phyloP scores from a whole-genome alignment of 345 rosid species.

The Combretum micranthum region DNA sequence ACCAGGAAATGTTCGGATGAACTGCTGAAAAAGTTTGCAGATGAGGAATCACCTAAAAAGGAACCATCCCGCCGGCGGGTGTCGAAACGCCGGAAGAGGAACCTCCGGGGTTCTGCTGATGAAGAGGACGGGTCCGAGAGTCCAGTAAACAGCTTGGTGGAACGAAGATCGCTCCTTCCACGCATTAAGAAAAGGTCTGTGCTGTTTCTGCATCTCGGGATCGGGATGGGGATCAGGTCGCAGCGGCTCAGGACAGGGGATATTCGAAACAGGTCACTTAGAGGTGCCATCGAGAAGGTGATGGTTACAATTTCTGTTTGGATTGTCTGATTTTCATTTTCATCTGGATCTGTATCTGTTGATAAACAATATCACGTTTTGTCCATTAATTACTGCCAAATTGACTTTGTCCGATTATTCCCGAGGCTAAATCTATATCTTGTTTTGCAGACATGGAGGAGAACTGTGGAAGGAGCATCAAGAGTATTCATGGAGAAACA shows the following conservation, averaged over 20 bases:
- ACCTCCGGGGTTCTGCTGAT: slow-evolving; percentile 5
- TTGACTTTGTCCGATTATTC: no score
- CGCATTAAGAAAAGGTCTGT: slow-evolving; percentile 32
- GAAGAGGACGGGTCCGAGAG: slow-evolving; percentile 10
- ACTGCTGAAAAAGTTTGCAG: slow-evolving; percentile 77
- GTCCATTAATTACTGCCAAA: no score
- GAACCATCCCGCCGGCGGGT: slow-evolving; percentile 9
- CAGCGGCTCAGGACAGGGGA: slow-evolving; percentile 32
- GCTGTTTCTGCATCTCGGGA: slow-evolving; percentile 46
- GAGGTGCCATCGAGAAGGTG: slow-evolving; percentile 60
- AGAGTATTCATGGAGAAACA: slow-evolving; percentile 69
- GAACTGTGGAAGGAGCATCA: slow-evolving; percentile 78
- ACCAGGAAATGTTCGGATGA: slow-evolving; percentile 74
- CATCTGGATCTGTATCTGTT: not conserved
- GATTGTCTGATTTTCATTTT: not conserved
- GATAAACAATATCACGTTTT: no score
- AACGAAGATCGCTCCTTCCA: slow-evolving; percentile 61
- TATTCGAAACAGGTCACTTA: slow-evolving; percentile 45
- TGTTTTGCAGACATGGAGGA: slow-evolving; percentile 69
- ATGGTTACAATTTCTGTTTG: not conserved
- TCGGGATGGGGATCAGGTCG: slow-evolving; percentile 42
- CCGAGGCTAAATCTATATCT: no score
- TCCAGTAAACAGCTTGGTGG: slow-evolving; percentile 27
- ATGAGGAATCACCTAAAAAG: slow-evolving; percentile 16
- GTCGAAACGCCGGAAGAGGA: slow-evolving; percentile 30